Percentiles rank a stretch among this genome's conserved stretches.
Evolutionary conservation across 2,329 filamentous ascomycete genomes (phyloP).

Genomic region (Ramularia collo-cygni): DNA sequence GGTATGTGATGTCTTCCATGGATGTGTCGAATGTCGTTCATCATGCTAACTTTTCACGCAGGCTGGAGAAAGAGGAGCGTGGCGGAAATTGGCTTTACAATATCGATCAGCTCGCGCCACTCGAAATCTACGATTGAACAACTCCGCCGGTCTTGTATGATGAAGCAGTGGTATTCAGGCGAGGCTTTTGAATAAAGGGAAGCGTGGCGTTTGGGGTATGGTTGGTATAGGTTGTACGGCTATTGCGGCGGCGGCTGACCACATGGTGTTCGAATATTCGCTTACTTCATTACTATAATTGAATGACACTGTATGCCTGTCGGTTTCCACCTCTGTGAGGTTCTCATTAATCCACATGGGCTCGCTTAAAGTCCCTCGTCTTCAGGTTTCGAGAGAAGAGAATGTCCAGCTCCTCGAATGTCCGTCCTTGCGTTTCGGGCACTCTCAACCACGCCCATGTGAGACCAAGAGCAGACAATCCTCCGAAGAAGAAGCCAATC

Average conservation of each 20-base stretch:
- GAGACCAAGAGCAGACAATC: constrained; percentile 28
- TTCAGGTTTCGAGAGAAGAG: constrained; percentile 35
- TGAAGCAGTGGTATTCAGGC: too few relatives aligned
- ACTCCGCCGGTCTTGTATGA: too few relatives aligned
- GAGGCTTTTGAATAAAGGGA: too few relatives aligned
- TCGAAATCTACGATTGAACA: constrained; percentile 78
- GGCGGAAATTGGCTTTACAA: constrained; percentile 96
- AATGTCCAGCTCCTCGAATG: constrained; percentile 38
- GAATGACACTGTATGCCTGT: too few relatives aligned
- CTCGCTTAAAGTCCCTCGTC: constrained; percentile 30
- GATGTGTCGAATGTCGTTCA: neutral
- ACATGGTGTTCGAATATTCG: too few relatives aligned
- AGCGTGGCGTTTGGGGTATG: too few relatives aligned
- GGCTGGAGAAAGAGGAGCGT: constrained; percentile 80
- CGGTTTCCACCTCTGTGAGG: too few relatives aligned
- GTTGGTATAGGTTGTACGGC: too few relatives aligned
- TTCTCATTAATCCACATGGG: constrained; percentile 19
- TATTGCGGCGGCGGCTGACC: too few relatives aligned
- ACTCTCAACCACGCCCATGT: constrained; percentile 34
- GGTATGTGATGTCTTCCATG: constrained; percentile 41
- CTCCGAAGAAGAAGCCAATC: constrained; percentile 38
- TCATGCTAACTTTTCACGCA: constrained; percentile 24
- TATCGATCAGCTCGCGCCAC: constrained; percentile 87
- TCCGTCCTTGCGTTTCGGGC: constrained; percentile 36
- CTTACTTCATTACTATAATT: too few relatives aligned